Conservation (phyloP, 1,284 basidiomycete species). For the Neolentinus lepideus region DNA sequence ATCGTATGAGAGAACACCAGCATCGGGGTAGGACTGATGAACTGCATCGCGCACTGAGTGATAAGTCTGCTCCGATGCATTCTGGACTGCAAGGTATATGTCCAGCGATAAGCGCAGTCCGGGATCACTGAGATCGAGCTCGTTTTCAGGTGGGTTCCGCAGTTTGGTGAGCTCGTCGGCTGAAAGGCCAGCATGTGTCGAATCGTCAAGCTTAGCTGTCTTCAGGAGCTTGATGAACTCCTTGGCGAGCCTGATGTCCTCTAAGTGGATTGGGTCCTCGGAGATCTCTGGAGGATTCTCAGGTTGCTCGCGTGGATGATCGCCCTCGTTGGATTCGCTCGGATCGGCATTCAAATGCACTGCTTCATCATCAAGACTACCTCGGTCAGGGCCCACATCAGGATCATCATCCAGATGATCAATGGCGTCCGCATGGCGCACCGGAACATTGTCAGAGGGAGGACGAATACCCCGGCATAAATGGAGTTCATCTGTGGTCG, state of each 20-base stretch:
- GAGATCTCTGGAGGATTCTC: not conserved
- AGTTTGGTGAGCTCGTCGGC: conserved; percentile 3
- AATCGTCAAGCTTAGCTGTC: not conserved
- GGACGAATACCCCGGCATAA: no score
- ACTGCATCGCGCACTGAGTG: conserved; percentile 11
- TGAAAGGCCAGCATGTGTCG: not conserved
- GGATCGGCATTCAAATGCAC: no score
- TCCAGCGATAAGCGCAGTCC: conserved; percentile 9
- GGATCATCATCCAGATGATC: no score
- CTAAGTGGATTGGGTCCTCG: not conserved
- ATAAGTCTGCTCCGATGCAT: conserved; percentile 21
- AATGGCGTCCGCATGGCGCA: no score
- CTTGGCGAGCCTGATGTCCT: not conserved
- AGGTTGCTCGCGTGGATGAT: no score
- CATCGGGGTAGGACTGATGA: conserved; percentile 14
- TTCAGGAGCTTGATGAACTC: not conserved
- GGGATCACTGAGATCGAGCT: conserved; percentile 1
- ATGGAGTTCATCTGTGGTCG: no score
- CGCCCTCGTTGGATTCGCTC: no score
- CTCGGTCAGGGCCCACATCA: no score
- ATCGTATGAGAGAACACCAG: conserved; percentile 16
- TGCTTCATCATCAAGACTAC: no score
- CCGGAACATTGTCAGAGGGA: no score
- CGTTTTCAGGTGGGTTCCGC: conserved; percentile 2
- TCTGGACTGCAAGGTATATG: conserved; percentile 11